Conservation (phyloP, 257 asterid species). For the Fraxinus anomala region DNA sequence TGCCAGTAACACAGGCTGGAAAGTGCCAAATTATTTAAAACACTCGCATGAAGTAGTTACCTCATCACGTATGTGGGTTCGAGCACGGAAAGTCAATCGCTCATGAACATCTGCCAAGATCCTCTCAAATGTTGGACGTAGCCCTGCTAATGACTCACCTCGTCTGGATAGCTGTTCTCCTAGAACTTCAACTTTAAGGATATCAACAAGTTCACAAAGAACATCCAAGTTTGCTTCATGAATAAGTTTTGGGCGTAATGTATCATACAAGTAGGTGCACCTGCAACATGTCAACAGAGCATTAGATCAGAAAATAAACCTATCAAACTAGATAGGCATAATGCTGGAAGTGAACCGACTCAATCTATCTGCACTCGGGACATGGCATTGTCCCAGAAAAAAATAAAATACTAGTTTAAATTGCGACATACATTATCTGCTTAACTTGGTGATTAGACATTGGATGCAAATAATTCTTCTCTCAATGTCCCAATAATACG, state of each 20-base stretch:
- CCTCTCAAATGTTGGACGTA: constrained; percentile 90
- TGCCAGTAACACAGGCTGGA: constrained; percentile 22
- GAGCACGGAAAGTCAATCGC: constrained; percentile 93
- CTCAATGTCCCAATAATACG: not conserved
- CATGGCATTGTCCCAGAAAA: not conserved
- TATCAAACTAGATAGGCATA: constrained; percentile 8
- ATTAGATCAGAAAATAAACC: constrained; percentile 26
- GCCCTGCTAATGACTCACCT: constrained; percentile 85
- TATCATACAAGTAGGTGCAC: constrained; percentile 92
- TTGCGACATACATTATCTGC: constrained; percentile 17
- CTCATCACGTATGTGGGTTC: constrained; percentile 95
- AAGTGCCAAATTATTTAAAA: constrained; percentile 14
- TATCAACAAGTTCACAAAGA: constrained; percentile 94
- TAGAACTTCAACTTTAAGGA: constrained; percentile 91
- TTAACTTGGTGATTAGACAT: not conserved
- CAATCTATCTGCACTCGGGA: not conserved
- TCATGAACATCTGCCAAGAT: constrained; percentile 95
- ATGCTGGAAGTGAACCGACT: not conserved
- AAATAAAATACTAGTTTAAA: constrained; percentile 13
- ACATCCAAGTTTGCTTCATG: constrained; percentile 95
- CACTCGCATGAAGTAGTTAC: constrained; percentile 41
- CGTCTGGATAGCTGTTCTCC: constrained; percentile 89
- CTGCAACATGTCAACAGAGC: constrained; percentile 49
- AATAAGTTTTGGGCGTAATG: constrained; percentile 88
- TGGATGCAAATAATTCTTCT: constrained; percentile 9